Base-by-base conservation (phyloP, 192 early-diverging fungal species). In the Entomortierella beljakovae region DNA sequence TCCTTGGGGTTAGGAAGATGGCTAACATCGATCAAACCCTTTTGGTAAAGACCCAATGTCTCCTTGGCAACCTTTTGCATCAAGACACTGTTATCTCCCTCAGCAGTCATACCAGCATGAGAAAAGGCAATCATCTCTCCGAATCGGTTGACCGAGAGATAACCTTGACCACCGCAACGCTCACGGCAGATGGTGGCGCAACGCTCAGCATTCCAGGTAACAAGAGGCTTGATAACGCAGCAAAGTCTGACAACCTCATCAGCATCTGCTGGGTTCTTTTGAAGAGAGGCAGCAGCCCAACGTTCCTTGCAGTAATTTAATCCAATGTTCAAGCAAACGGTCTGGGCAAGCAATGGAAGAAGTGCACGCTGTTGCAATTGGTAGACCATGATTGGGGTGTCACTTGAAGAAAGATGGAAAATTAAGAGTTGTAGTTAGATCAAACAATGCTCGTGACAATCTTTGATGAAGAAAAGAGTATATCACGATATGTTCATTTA, bases 21-120 rank as follows among this genome's bases (percentile, higher is more conserved):
- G 7, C 22, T 52, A 10, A 52, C 10, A 37, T 50, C 48, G 48
- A 51, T 25, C 61, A 52, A 48, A 20, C 61, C 61, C 46, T 63
- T 63, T 50, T 90, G 65, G 46, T 90, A 58, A 29, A 83, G 84
- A 4, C 86, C 83, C 2, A 94, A 72, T 15, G 92, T 72, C 76
- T 94, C 92, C 79, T 94, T 94, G 71, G 87, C 75, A 34, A 92
- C 91, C 83, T 94, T 94, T 69, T 91, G 90, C 84, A 90, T 92
- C 61, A 92, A 73, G 20, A 94, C 90, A 51, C 86, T 86, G 81
- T 92, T 92, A 64, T 94, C 92, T 25, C 92, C 92, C 81, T 94
- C 92, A 38, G 92, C 92, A 10, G 92, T 91, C 83, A 92, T 92
- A 57, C 91, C 91, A 16, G 91, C 90, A 70, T 94, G 92, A 10